These are phyloP conservation scores for Melastoma candidum DNA, from an alignment of 441 rosid species.

Conservation along the genomic window DNA sequence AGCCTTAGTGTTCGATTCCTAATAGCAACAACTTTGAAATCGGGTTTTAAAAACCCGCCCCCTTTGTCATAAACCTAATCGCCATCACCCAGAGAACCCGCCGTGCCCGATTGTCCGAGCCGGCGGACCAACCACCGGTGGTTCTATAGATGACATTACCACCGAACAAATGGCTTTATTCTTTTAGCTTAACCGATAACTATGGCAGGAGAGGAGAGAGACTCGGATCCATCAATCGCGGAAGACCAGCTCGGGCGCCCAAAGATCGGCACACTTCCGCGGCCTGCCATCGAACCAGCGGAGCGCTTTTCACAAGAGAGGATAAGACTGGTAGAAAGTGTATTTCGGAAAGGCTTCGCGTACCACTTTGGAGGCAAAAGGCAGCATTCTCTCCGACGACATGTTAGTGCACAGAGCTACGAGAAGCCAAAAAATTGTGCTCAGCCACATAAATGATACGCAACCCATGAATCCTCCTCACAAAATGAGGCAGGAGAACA, in stretches of 20 bases:
- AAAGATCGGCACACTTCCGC: conserved; percentile 69
- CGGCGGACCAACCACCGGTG: no score
- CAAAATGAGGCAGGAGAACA: background rate
- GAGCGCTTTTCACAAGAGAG: background rate
- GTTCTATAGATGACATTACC: no score
- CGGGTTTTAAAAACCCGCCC: no score
- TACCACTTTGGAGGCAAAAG: conserved; percentile 82
- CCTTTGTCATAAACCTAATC: no score
- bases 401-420: conserved; percentile 55
- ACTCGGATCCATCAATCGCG: conserved; percentile 40
- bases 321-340: background rate
- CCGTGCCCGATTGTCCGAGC: no score
- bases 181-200: background rate
- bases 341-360: background rate
- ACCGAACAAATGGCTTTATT: no score
- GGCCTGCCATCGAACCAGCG: conserved; percentile 41
- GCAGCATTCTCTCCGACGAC: conserved; percentile 74
- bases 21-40: no score
- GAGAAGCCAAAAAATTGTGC: background rate
- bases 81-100: no score
- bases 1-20: no score
- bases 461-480: background rate
- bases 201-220: conserved; percentile 34
- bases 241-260: conserved; percentile 81
- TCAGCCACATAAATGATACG: background rate